phyloP scores from a whole-genome alignment of 352 stramenopile species.

The Phytophthora europaea region DNA sequence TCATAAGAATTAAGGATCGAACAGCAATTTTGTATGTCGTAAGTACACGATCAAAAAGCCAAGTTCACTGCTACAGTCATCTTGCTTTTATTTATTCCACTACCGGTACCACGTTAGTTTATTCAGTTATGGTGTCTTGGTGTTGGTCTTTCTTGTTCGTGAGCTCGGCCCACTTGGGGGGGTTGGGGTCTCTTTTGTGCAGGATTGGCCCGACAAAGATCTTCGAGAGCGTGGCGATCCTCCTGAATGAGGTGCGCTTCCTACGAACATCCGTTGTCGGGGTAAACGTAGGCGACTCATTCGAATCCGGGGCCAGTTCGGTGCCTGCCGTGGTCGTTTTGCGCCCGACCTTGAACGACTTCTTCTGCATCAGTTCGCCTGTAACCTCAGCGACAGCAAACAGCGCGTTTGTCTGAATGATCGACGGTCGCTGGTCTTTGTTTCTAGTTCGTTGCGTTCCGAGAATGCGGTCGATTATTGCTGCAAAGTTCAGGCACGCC shows the following conservation, averaged over 20 bases:
- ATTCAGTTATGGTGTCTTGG: background rate
- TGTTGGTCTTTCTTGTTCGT: constrained; percentile 11
- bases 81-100: constrained; percentile 10
- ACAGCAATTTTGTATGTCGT: constrained; percentile 41
- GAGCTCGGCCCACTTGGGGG: constrained; percentile 20
- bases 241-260: constrained; percentile 16
- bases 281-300: background rate
- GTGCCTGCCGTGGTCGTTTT: background rate
- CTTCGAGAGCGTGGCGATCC: constrained; percentile 30
- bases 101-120: no score
- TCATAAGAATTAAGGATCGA: constrained; percentile 28
- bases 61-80: background rate
- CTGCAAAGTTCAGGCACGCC: constrained; percentile 29
- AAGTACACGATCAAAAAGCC: constrained; percentile 27
- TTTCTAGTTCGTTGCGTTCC: constrained; percentile 2
- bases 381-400: constrained; percentile 20
- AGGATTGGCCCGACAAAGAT: constrained; percentile 13
- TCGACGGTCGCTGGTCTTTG: background rate
- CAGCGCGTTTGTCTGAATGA: constrained; percentile 25
- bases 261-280: background rate
- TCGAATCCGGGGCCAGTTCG: background rate
- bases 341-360: background rate
- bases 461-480: constrained; percentile 27
- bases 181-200: constrained; percentile 8
- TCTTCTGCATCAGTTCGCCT: constrained; percentile 5